phyloP scores from a whole-genome alignment of 1,284 basidiomycete genomes.

The Chalciporus sp. region DNA sequence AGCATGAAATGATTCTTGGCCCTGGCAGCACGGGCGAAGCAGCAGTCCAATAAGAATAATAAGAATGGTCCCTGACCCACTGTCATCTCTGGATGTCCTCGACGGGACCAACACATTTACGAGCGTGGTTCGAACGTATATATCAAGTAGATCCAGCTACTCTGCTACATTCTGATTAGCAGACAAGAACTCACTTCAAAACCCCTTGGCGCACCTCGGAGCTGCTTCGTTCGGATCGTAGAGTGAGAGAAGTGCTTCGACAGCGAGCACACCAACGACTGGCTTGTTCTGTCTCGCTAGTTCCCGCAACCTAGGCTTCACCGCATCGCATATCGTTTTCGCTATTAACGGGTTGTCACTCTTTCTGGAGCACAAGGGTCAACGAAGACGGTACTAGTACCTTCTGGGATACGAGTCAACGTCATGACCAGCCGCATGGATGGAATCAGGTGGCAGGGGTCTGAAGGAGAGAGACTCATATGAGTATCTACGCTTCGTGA shows the following conservation, averaged over 20 bases:
- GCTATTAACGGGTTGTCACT: background rate
- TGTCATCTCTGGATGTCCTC: no score
- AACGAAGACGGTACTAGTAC: background rate
- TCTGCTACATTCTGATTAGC: no score
- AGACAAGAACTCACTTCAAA: no score
- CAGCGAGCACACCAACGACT: slow-evolving; percentile 25
- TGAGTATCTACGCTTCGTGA: background rate
- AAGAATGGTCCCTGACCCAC: no score
- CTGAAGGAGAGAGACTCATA: slow-evolving; percentile 6
- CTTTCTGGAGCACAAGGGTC: no score
- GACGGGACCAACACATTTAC: no score
- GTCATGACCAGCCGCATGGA: slow-evolving; percentile 23
- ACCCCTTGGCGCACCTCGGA: background rate
- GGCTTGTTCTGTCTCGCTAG: slow-evolving; percentile 11
- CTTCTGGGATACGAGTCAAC: slow-evolving; percentile 14
- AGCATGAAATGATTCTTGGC: no score
- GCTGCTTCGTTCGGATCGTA: slow-evolving; percentile 7
- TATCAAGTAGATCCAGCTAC: no score
- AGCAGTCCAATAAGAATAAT: no score
- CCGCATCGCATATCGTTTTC: slow-evolving; percentile 4
- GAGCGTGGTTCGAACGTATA: no score
- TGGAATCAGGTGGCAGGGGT: slow-evolving; percentile 6
- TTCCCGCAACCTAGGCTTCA: slow-evolving; percentile 13
- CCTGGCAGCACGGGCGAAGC: no score
- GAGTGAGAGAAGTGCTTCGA: slow-evolving; percentile 21